Conservation (phyloP, 768 basidiomycete genomes). For the Kwoniella newhampshirensis region DNA sequence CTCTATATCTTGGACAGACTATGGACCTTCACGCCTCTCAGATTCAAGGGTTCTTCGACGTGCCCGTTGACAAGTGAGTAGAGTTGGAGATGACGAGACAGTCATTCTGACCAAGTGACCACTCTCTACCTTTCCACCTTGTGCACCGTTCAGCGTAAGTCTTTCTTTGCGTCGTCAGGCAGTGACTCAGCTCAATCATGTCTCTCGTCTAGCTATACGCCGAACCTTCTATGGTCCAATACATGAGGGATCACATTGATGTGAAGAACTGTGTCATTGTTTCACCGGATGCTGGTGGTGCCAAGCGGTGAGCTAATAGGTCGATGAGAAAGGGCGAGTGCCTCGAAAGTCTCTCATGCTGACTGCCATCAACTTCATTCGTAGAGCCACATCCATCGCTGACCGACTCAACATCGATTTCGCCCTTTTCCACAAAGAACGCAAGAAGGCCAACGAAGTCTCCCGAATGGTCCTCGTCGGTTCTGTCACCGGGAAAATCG, state of each 20-base stretch:
- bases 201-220: slow-evolving; percentile 65
- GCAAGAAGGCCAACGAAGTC: slow-evolving; percentile 64
- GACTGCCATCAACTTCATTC: background rate
- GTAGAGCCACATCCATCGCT: slow-evolving; percentile 86
- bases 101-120: slow-evolving; percentile 2
- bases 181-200: background rate
- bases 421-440: slow-evolving; percentile 89
- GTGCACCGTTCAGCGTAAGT: slow-evolving; percentile 22
- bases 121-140: background rate
- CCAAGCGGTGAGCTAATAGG: too few species aligned
- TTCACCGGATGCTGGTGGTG: slow-evolving; percentile 95
- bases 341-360: too few species aligned
- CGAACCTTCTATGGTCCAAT: slow-evolving; percentile 90
- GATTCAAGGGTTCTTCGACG: slow-evolving; percentile 98
- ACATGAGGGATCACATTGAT: slow-evolving; percentile 83
- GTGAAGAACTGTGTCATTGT: slow-evolving; percentile 89
- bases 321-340: too few species aligned
- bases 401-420: slow-evolving; percentile 95
- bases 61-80: slow-evolving; percentile 82
- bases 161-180: too few species aligned
- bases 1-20: too few species aligned
- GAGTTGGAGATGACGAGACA: background rate
- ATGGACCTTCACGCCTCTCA: slow-evolving; percentile 98
- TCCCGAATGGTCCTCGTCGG: slow-evolving; percentile 78
- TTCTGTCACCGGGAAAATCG: slow-evolving; percentile 89